Evolutionary conservation across 192 early-diverging fungal genomes (phyloP), one percentile per base, ranked within the genome.

Genomic region (Coemansia furcata): DNA sequence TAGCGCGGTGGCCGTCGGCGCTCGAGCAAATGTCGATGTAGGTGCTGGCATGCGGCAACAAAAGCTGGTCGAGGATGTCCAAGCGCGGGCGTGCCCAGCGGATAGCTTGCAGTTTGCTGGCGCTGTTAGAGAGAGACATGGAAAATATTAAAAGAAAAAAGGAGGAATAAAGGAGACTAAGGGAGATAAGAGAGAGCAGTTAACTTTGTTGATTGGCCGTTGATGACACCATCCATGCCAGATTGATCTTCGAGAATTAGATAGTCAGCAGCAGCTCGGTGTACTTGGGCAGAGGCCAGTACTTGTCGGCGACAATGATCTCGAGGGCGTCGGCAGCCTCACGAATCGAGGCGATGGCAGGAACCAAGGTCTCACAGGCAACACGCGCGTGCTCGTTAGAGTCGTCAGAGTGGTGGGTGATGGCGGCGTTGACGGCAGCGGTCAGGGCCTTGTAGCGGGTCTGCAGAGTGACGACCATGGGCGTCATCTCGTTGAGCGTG

Each of bases 231-330:
- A 50, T 26, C 29, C 32, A 15, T 3, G 32, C 5, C 2, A 59
- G 30, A 3, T 42, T 60, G 10, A 33, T 36, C 35, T n/a, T 19
- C 19, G 0, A 10, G n/a, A 36, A 38, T 85, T 81, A 88, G 64
- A 89, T 76, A 29, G 85, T 89, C 61, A 92, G 88, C 62, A 95
- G 84, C 44, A 98, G 88, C 86, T 98, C 95, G 33, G 90, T 89
- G 87, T 98, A 98, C 85, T 95, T 96, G 81, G 97, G 97, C 78
- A 93, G 89, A 33, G 94, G 94, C 94, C 96, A 99, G 84, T 84
- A 87, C 89, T 94, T 95, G 87, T 98, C 94, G 32, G 91, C 88
- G 49, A 93, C 86, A 30, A 91, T 54, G n/a, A 72, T 60, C 84
- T 99, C 96, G 36, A 99, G 83, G 43, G 67, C 67, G 73, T 97